phyloP scores from a whole-genome alignment of 2,329 filamentous ascomycete genomes.

The Calycina herbarum region DNA sequence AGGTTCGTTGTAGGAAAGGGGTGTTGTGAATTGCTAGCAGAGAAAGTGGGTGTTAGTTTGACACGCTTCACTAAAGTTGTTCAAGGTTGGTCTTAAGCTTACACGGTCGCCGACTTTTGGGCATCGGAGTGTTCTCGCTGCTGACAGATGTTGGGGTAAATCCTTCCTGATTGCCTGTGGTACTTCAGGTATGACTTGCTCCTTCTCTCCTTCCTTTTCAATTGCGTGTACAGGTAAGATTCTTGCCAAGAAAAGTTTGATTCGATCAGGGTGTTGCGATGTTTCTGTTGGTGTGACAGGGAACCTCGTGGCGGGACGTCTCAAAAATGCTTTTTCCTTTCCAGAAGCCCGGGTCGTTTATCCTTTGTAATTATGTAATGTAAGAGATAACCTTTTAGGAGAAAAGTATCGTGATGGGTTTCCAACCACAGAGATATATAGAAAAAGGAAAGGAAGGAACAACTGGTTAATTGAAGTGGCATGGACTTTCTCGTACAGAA shows the following conservation, averaged over 20 bases:
- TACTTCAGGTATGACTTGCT: no score
- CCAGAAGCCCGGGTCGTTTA: not conserved
- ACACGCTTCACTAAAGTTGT: not conserved
- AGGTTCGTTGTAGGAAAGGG: constrained; percentile 23
- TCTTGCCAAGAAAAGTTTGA: not conserved
- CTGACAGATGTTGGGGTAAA: not conserved
- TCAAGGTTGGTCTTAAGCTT: not conserved
- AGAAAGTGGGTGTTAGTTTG: not conserved
- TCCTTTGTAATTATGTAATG: not conserved
- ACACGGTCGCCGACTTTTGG: constrained; percentile 1
- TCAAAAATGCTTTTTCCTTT: not conserved
- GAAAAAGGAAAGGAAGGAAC: not conserved
- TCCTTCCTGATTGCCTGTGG: no score
- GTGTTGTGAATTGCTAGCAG: constrained; percentile 19
- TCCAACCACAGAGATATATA: not conserved
- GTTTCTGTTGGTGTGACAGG: not conserved
- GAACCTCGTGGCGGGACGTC: not conserved
- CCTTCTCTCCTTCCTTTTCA: no score
- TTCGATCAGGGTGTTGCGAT: not conserved
- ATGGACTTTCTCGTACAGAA: not conserved
- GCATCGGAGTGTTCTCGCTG: not conserved
- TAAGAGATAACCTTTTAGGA: not conserved
- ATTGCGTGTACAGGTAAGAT: not conserved
- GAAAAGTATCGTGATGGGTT: not conserved
- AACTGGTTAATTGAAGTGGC: not conserved